Evolutionary conservation across 768 basidiomycete genomes (phyloP), one percentile per base, ranked within the genome.

Genomic region (Xerocomus potaroensis): DNA sequence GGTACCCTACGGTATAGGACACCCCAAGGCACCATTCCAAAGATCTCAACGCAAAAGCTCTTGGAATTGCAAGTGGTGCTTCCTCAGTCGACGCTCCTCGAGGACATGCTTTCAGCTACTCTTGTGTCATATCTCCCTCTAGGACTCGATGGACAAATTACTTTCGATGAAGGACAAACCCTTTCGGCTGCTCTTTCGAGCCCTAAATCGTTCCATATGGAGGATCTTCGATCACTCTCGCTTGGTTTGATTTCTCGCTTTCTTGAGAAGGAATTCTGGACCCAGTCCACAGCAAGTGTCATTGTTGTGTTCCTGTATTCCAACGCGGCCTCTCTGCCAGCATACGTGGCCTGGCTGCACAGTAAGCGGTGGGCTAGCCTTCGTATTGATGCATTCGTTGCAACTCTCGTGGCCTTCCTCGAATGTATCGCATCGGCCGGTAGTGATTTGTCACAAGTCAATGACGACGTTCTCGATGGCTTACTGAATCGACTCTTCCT

Each of bases 371-470:
- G 63, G 57, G 9, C 35, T 18, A 45, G 55, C 5, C 23, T 52
- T 4, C 14, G 29, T 14, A 29, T 60, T 3, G 56, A 65, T 10
- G 57, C 67, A 23, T 58, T 78, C 14, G 59, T 73, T 18, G 56
- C 63, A 0, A 68, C 76, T 8, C 37, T 82, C 6, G 64, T 70
- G 39, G 73, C 77, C 6, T 72, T 77, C 43, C 59, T 81, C n/a
- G 79, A 82, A 21, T 56, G 64, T 24, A 51, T 49, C 9, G 55
- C 50, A n/a, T 38, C 56, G 19, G 55, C 51, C 3, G 12, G 52
- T 2, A 50, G 52, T 8, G 45, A 61, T 24, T n/a, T 67, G 33
- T 53, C 56, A 2, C 41, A 47, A 14, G 44, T 57, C 1, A 48
- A 65, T 14, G 45, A 53, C 26, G 58, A 62, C 8, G 35, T 59